Percentiles rank a stretch among this genome's conserved stretches.
These are phyloP conservation scores for Sporopachydermia lactativora DNA, from an alignment of 805 yeast genomes.

Conservation along the genomic window DNA sequence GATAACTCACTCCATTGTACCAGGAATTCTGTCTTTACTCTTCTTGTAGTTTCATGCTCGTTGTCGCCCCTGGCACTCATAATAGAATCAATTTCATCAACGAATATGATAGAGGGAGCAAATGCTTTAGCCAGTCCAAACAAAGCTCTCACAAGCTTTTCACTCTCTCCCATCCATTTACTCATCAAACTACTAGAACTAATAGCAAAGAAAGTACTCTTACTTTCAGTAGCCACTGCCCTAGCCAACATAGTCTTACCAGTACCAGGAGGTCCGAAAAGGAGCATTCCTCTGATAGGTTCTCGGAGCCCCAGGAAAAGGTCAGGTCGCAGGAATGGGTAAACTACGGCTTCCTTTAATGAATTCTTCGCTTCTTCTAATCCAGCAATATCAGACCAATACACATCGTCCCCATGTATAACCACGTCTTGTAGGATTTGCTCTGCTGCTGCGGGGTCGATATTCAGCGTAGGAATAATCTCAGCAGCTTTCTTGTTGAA, in stretches of 20 bases:
- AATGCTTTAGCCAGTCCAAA: slow-evolving; percentile 73
- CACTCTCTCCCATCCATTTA: slow-evolving; percentile 76
- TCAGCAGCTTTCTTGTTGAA: slow-evolving; percentile 6
- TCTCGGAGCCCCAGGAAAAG: slow-evolving; percentile 81
- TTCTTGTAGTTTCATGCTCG: slow-evolving; percentile 77
- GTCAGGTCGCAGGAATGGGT: slow-evolving; percentile 91
- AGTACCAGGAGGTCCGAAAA: slow-evolving; percentile 98
- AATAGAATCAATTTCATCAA: slow-evolving; percentile 91
- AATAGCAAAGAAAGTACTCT: slow-evolving; percentile 83
- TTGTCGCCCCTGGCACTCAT: slow-evolving; percentile 67
- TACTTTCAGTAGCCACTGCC: slow-evolving; percentile 92
- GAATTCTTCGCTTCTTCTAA: slow-evolving; percentile 78
- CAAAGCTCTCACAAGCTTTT: slow-evolving; percentile 79
- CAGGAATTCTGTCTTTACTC: slow-evolving; percentile 85
- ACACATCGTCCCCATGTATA: slow-evolving; percentile 75
- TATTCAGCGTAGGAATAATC: slow-evolving; percentile 4
- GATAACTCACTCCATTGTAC: slow-evolving; percentile 92
- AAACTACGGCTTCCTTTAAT: slow-evolving; percentile 82
- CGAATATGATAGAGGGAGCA: slow-evolving; percentile 88
- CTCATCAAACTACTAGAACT: slow-evolving; percentile 86
- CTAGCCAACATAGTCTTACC: slow-evolving; percentile 96
- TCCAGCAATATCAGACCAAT: slow-evolving; percentile 95
- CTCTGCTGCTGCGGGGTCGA: slow-evolving; percentile 64
- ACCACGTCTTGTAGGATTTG: slow-evolving; percentile 83
- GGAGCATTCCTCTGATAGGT: slow-evolving; percentile 91